These are phyloP conservation scores for Endoconidiophora laricicola DNA, from an alignment of 2,329 filamentous ascomycete species.

Conservation along the genomic window DNA sequence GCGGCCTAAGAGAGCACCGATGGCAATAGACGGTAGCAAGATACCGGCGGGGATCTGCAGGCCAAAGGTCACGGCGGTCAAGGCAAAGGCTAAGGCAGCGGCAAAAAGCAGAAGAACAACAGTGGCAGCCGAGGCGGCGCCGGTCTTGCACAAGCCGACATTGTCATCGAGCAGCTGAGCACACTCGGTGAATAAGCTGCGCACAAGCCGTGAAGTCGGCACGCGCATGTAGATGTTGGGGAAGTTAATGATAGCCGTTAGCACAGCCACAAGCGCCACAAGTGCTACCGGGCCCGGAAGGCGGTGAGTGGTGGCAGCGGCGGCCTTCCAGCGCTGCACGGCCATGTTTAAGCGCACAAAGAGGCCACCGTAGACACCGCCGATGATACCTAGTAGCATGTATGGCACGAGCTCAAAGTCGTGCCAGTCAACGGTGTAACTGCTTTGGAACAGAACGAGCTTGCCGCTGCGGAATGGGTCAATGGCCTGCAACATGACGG, in stretches of 20 bases:
- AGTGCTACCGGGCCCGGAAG: slow-evolving; percentile 62
- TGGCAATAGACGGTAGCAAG: slow-evolving; percentile 88
- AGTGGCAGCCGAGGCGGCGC: slow-evolving; percentile 46
- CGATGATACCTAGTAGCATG: slow-evolving; percentile 67
- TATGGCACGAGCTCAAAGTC: slow-evolving; percentile 88
- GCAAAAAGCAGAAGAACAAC: slow-evolving; percentile 72
- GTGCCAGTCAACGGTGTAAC: slow-evolving; percentile 83
- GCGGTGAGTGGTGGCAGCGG: slow-evolving; percentile 45
- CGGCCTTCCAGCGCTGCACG: slow-evolving; percentile 48
- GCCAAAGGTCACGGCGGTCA: slow-evolving; percentile 80
- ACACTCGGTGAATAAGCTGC: slow-evolving; percentile 84
- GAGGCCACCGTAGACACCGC: slow-evolving; percentile 83
- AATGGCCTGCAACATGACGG: slow-evolving; percentile 77
- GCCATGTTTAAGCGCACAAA: slow-evolving; percentile 93
- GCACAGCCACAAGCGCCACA: slow-evolving; percentile 59
- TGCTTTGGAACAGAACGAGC: slow-evolving; percentile 89
- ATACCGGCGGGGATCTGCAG: slow-evolving; percentile 90
- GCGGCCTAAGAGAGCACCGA: slow-evolving; percentile 78
- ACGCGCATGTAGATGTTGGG: slow-evolving; percentile 94
- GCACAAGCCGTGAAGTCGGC: slow-evolving; percentile 80
- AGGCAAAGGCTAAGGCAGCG: slow-evolving; percentile 65
- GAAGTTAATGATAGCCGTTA: slow-evolving; percentile 84
- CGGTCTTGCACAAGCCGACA: slow-evolving; percentile 65
- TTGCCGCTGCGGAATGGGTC: slow-evolving; percentile 93
- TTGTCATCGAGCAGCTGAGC: slow-evolving; percentile 66